Conservation (phyloP, 2,329 filamentous ascomycete species). For the Alternaria arborescens region DNA sequence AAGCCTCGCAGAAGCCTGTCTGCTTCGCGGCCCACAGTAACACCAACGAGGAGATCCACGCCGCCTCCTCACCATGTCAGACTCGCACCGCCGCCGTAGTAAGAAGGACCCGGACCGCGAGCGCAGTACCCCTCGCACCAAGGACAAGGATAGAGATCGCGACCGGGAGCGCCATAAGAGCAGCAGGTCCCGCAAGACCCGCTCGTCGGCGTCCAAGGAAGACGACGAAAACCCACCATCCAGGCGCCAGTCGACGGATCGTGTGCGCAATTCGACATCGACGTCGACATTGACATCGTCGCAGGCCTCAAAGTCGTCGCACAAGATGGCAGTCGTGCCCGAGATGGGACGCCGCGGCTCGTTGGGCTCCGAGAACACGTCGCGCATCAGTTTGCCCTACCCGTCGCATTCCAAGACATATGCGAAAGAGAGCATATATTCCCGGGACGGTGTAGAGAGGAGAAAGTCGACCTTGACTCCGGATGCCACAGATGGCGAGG, state of each 20-base stretch:
- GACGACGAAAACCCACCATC: slow-evolving; percentile 33
- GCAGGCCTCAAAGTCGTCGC: slow-evolving; percentile 34
- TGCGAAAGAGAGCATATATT: slow-evolving; percentile 83
- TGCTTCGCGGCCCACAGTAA: slow-evolving; percentile 27
- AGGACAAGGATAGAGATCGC: slow-evolving; percentile 36
- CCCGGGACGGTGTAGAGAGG: slow-evolving; percentile 54
- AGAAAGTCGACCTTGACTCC: slow-evolving; percentile 48
- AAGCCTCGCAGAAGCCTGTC: slow-evolving; percentile 14
- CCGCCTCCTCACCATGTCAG: slow-evolving; percentile 37
- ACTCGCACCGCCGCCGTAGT: slow-evolving; percentile 47
- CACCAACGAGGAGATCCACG: slow-evolving; percentile 30
- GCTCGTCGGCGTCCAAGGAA: slow-evolving; percentile 41
- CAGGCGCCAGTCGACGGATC: slow-evolving; percentile 38
- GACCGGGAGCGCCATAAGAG: slow-evolving; percentile 41
- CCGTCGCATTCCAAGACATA: slow-evolving; percentile 88
- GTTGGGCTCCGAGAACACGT: slow-evolving; percentile 46
- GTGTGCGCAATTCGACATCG: slow-evolving; percentile 39
- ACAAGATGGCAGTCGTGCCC: slow-evolving; percentile 54
- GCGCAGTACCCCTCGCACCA: slow-evolving; percentile 33
- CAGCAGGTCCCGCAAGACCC: slow-evolving; percentile 40
- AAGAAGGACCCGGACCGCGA: slow-evolving; percentile 45
- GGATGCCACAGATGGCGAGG: slow-evolving; percentile 54
- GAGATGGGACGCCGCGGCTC: slow-evolving; percentile 57
- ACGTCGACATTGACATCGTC: slow-evolving; percentile 26
- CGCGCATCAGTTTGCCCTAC: slow-evolving; percentile 68